These are phyloP conservation scores for Cordyceps fumosorosea DNA, from an alignment of 2,329 filamentous ascomycete genomes.

Conservation along the genomic window DNA sequence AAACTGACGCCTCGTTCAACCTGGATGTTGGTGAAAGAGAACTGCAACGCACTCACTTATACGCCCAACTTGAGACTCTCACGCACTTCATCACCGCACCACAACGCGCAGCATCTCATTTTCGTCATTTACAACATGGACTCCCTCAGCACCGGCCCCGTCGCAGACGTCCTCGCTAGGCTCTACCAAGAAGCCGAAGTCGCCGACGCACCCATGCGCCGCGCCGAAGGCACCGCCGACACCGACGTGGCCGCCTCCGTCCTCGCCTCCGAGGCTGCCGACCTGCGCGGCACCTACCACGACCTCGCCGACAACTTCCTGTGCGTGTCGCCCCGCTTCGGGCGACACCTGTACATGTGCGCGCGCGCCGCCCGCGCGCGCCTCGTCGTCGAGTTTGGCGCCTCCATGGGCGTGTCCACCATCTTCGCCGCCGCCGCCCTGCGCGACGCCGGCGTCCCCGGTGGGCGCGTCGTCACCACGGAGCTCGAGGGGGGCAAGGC, in stretches of 20 bases:
- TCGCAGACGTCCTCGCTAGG: not conserved
- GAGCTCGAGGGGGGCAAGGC: not conserved
- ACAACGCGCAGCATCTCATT: too few relatives aligned
- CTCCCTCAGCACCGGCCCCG: not conserved
- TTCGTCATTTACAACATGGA: not conserved
- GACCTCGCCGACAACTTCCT: not conserved
- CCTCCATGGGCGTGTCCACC: not conserved
- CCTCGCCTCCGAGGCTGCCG: not conserved
- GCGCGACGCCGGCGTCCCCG: not conserved
- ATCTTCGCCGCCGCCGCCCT: not conserved
- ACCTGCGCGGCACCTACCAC: not conserved
- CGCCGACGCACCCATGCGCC: not conserved
- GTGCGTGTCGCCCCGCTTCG: not conserved
- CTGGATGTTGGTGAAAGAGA: too few relatives aligned
- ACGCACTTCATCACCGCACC: too few relatives aligned
- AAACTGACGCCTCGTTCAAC: too few relatives aligned
- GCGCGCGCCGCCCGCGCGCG: not conserved
- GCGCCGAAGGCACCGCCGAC: not conserved
- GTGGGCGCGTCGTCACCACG: not conserved
- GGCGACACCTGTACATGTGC: not conserved
- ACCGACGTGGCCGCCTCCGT: not conserved
- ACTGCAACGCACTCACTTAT: too few relatives aligned
- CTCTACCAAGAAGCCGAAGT: not conserved
- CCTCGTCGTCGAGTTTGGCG: not conserved
- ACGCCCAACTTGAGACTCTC: too few relatives aligned